Evolutionary conservation across 192 early-diverging fungal species (phyloP).

Genomic region (Funneliformis geosporum): DNA sequence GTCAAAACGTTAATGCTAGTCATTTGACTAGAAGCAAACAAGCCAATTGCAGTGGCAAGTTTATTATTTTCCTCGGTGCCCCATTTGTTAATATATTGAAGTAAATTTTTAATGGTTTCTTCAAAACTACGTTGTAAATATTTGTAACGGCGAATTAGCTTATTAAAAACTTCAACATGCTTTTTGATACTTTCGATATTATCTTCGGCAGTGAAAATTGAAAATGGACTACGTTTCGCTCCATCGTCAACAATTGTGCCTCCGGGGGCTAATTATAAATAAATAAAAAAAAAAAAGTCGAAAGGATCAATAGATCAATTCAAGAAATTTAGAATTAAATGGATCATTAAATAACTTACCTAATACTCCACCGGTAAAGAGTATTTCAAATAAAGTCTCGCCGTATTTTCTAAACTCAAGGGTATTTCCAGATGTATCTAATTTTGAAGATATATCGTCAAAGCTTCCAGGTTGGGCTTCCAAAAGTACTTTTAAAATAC

Average conservation of each 20-base stretch:
- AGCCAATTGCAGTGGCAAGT: slow-evolving; percentile 76
- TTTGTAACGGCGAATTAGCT: slow-evolving; percentile 92
- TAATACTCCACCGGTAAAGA: slow-evolving; percentile 89
- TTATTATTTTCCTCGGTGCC: slow-evolving; percentile 73
- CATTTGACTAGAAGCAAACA: slow-evolving; percentile 69
- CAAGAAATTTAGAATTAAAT: not conserved
- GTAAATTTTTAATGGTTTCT: slow-evolving; percentile 79
- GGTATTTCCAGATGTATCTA: slow-evolving; percentile 82
- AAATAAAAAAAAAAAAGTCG: not conserved
- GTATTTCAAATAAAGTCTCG: slow-evolving; percentile 91
- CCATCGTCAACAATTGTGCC: slow-evolving; percentile 79
- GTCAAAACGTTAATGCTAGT: slow-evolving; percentile 72
- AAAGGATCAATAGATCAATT: not conserved
- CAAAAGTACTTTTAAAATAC: slow-evolving; percentile 52
- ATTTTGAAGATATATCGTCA: slow-evolving; percentile 68
- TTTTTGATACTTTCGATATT: slow-evolving; percentile 68
- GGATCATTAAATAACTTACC: slow-evolving; percentile 49
- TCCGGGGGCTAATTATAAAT: slow-evolving; percentile 63
- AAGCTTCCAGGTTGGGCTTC: slow-evolving; percentile 60
- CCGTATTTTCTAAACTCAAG: slow-evolving; percentile 96
- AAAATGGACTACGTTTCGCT: slow-evolving; percentile 76
- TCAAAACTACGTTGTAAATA: slow-evolving; percentile 87
- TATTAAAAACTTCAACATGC: slow-evolving; percentile 83
- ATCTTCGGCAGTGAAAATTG: slow-evolving; percentile 72
- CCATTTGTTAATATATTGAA: slow-evolving; percentile 93